Conservation (phyloP, 78 protist genomes). For the Polysphondylium violaceum region DNA sequence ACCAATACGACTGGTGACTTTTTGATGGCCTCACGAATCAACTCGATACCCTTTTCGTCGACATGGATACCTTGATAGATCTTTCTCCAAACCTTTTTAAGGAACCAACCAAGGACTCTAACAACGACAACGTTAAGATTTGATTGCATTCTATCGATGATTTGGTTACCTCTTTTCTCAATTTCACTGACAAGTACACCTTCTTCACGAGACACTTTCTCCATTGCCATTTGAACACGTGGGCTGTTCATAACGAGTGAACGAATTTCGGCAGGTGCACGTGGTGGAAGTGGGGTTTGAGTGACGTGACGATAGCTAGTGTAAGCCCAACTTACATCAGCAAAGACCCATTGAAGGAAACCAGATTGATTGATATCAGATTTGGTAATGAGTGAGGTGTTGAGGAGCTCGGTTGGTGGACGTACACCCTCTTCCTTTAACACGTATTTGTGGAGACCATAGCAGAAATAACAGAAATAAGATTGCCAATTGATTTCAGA, state of each 20-base stretch:
- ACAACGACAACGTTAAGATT: conserved; percentile 64
- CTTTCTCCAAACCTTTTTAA: conserved; percentile 83
- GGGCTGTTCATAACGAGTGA: conserved; percentile 74
- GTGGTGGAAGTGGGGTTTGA: conserved; percentile 77
- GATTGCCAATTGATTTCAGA: conserved; percentile 83
- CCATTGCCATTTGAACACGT: conserved; percentile 81
- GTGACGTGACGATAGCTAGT: conserved; percentile 73
- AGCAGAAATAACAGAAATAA: conserved; percentile 74
- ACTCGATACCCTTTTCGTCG: conserved; percentile 83
- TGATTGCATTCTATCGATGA: conserved; percentile 81
- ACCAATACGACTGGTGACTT: conserved; percentile 88
- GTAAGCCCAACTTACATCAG: conserved; percentile 67
- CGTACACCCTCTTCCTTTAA: conserved; percentile 84
- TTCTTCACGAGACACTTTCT: conserved; percentile 58
- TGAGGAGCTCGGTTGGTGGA: conserved; percentile 82
- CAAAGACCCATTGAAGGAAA: conserved; percentile 73
- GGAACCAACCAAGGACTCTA: conserved; percentile 80
- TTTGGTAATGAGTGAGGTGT: conserved; percentile 59
- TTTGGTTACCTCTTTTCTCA: conserved; percentile 75
- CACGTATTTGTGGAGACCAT: conserved; percentile 84
- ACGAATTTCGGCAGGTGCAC: conserved; percentile 79
- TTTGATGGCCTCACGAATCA: conserved; percentile 62
- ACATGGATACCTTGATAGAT: conserved; percentile 81
- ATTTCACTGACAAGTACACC: conserved; percentile 65
- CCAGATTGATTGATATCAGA: conserved; percentile 60